A percentile compares a stretch with the other conserved stretches of the same genome.
phyloP scores from a whole-genome alignment of 2,329 filamentous ascomycete genomes.

The Fusarium lyarnte region DNA sequence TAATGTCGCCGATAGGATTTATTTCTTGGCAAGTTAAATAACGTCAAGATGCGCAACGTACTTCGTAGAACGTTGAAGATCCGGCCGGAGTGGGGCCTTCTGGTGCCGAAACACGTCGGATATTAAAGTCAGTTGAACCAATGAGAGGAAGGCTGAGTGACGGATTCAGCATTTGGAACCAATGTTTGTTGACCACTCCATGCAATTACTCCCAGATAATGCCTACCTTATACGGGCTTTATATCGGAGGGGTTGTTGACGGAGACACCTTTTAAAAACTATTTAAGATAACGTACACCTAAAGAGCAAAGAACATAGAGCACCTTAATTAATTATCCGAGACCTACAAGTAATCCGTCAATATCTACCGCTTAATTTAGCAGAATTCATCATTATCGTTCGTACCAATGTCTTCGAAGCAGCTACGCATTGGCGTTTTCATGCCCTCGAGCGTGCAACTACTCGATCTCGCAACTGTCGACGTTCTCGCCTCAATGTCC shows the following conservation, averaged over 20 bases:
- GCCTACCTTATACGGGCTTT: conserved; percentile 11
- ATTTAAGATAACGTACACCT: background rate
- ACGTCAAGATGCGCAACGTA: background rate
- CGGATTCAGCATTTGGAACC: conserved; percentile 24
- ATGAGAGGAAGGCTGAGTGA: conserved; percentile 21
- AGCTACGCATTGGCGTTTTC: conserved; percentile 61
- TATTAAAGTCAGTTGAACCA: conserved; percentile 29
- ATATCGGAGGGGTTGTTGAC: background rate
- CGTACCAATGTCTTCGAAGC: conserved; percentile 26
- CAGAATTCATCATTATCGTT: background rate
- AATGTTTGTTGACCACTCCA: background rate
- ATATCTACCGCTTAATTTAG: background rate
- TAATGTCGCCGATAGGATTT: too few species aligned
- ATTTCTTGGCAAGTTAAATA: background rate
- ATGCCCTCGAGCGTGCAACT: conserved; percentile 58
- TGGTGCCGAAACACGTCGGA: conserved; percentile 34
- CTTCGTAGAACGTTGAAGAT: background rate
- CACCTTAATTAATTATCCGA: background rate
- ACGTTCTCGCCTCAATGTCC: conserved; percentile 59
- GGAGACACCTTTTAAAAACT: background rate
- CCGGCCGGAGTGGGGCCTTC: conserved; percentile 8
- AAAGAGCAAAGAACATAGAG: background rate
- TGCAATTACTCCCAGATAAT: background rate
- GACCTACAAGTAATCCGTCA: background rate
- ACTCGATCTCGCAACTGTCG: conserved; percentile 61